Percentiles rank a stretch among this genome's conserved stretches.
Conservation (phyloP, 1,284 basidiomycete genomes). For the Cutaneotrichosporon cutaneum region DNA sequence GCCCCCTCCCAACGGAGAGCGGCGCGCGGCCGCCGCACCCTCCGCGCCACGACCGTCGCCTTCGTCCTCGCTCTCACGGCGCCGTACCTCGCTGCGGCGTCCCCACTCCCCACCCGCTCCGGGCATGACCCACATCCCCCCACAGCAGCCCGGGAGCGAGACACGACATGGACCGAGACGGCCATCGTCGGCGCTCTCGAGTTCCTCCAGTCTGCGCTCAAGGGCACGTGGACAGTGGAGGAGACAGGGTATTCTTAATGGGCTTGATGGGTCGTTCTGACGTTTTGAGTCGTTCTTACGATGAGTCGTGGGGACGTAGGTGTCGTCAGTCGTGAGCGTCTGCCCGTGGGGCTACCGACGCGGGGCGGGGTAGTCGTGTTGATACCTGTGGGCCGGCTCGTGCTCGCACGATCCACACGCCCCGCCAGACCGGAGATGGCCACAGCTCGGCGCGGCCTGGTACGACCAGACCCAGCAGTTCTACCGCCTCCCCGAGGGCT, state of each 20-base stretch:
- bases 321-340: too few species aligned
- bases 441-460: constrained; percentile 9
- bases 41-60: constrained; percentile 11
- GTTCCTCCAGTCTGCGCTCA: constrained; percentile 5
- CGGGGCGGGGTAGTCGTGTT: too few species aligned
- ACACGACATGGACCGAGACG: neutral
- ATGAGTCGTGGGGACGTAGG: too few species aligned
- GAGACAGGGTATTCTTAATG: too few species aligned
- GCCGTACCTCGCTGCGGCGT: constrained; percentile 34
- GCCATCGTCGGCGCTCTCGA: neutral
- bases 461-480: neutral
- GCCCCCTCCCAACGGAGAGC: neutral
- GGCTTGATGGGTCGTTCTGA: neutral
- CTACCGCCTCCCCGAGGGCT: constrained; percentile 16
- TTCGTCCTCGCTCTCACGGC: constrained; percentile 34
- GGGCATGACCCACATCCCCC: constrained; percentile 16
- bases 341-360: too few species aligned
- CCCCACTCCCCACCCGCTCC: constrained; percentile 2
- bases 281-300: too few species aligned
- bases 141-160: neutral
- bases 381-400: too few species aligned
- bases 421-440: constrained; percentile 6
- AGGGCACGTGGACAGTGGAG: too few species aligned
- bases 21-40: neutral
- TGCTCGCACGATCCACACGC: neutral